phyloP scores from a whole-genome alignment of 345 rosid genomes.

The Lumnitzera racemosa region DNA sequence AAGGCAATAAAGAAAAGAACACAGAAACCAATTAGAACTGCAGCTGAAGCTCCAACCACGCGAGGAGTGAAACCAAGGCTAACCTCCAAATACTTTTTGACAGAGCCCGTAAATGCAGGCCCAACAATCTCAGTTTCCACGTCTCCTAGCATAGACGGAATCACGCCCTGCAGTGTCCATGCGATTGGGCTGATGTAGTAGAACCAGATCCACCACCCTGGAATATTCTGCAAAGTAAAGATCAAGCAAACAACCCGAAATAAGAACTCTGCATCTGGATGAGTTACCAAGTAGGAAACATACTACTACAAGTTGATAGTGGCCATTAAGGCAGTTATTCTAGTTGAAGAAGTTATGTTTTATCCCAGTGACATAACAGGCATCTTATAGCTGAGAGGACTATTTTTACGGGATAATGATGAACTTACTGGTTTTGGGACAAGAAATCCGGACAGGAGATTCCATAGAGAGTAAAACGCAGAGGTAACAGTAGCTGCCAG shows the following conservation, averaged over 20 bases:
- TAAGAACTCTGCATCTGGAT: not conserved
- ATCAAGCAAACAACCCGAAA: not conserved
- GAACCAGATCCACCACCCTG: slow-evolving; percentile 97
- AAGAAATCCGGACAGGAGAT: slow-evolving; percentile 84
- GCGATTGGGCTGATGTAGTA: slow-evolving; percentile 75
- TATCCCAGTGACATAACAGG: not conserved
- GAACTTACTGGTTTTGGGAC: slow-evolving; percentile 65
- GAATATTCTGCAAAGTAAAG: slow-evolving; percentile 43
- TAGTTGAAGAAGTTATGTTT: too few relatives aligned
- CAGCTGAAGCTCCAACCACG: slow-evolving; percentile 45
- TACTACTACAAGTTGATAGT: too few relatives aligned
- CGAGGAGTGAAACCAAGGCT: slow-evolving; percentile 36
- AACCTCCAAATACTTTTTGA: slow-evolving; percentile 48
- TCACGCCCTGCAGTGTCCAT: slow-evolving; percentile 75
- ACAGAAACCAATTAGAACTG: slow-evolving; percentile 43
- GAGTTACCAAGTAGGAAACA: too few relatives aligned
- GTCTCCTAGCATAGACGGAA: slow-evolving; percentile 78
- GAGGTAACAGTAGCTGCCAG: slow-evolving; percentile 81
- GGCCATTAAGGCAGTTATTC: too few relatives aligned
- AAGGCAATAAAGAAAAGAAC: slow-evolving; percentile 56
- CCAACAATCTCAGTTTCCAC: slow-evolving; percentile 51
- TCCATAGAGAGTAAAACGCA: slow-evolving; percentile 88
- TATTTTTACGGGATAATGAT: not conserved
- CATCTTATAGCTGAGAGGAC: slow-evolving; percentile 1
- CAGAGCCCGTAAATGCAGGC: slow-evolving; percentile 46